Evolutionary conservation across 805 yeast genomes (phyloP), one percentile per base, ranked within the genome.

Genomic region (Zygoascus flipseniorum): DNA sequence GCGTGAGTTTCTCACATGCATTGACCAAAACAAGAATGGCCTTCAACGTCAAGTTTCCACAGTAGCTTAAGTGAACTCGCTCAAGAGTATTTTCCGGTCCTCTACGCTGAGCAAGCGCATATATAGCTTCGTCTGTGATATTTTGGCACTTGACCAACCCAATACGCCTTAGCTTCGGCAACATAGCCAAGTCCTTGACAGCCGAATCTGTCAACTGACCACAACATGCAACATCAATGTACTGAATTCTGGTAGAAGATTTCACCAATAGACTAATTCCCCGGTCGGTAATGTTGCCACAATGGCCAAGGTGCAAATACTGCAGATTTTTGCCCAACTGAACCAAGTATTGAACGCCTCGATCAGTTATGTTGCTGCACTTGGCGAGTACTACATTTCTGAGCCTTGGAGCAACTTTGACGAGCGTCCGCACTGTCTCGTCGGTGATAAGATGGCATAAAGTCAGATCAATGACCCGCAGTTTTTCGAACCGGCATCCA

Each of bases 151-250:
- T 92, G 23, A 93, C 99, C 49, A 92, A 74, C 0, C 99, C 99
- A 47, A 92, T 89, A 69, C 99, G 79, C 62, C 93, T 80, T 60
- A 92, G 75, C 63, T 85, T 82, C 8, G 95, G 88, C 59, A 92
- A 74, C 47, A 79, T 79, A 2, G 95, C 80, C 58, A 92, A 72
- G 62, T 85, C 95, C 43, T 79, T 76, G 43, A 93, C 78, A 1
- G 96, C 82, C 61, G 81, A 78, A 70, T 93, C 88, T 1, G 98
- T 89, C 52, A 92, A 75, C 66, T 88, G 95, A 0, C 85, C 75
- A 67, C 99, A 92, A 69, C 97, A 90, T 14, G 98, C 98, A 55
- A 93, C 79, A 70, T 92, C 99, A 58, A 92, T 88, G 67, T 90
- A 92, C 62, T 88, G 95, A 54, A 92, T 81, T 54, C 96, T 76